Base-by-base conservation (phyloP, 352 stramenopile species). In the Phytophthora brassicae region DNA sequence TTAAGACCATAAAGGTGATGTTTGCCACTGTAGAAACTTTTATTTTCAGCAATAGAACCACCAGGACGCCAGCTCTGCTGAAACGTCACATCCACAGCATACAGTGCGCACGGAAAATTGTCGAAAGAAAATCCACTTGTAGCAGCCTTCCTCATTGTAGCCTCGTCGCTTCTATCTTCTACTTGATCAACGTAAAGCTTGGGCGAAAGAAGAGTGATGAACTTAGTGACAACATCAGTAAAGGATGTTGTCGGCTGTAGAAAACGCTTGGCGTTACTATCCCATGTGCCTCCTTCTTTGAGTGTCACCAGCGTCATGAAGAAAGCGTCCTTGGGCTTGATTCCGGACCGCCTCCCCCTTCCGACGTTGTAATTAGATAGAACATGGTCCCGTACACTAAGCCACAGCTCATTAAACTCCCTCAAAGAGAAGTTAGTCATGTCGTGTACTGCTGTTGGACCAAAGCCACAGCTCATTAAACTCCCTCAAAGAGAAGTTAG, bases 291-390 rank as follows among this genome's bases (percentile, higher is more conserved):
- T 14, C 55, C 52, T 12, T 6, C 17, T 14, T 44, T 41, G 13
- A 56, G 16, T 12, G 9, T 43, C 4, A 44, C 55, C 1, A 62
- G 11, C 12, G 24, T 54, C 44, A 62, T 62, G 55, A 62, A 50
- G n/a, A 62, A 56, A 1, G 44, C 35, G 13, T 49, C 24, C 24
- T 55, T n/a, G 53, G 11, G 19, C 16, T 20, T 56, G 13, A 62
- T 62, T 2, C 28, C 17, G 29, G 55, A 36, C 13, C 29, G 29
- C 29, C 29, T 36, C 8, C 29, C 4, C 13, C 29, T 7, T 12
- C 29, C 29, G 9, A 36, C 29, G 4, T 36, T 36, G 4, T 36
- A 36, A 36, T 36, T 36, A 2, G 13, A 14, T 7, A 7, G 29
- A 36, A 4, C 29, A 12, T 36, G 29, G 29, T 2, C 4, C 8